Percentiles rank a stretch among this genome's conserved stretches.
phyloP scores from a whole-genome alignment of 306 rosid species.

The Vachellia collinsii region DNA sequence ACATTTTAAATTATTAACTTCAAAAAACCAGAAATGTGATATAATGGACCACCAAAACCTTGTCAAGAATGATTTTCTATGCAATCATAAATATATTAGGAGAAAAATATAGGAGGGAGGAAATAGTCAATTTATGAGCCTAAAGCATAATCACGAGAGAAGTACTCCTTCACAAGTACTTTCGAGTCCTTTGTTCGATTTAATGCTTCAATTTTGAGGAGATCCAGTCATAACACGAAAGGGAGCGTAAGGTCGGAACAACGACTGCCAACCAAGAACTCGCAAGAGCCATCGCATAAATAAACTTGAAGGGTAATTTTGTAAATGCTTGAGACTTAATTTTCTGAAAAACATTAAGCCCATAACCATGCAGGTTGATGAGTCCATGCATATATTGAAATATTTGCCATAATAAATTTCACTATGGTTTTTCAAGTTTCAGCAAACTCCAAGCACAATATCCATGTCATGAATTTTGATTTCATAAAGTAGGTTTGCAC shows the following conservation, averaged over 20 bases:
- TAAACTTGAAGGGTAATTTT: slow-evolving; percentile 22
- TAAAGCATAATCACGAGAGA: slow-evolving; percentile 11
- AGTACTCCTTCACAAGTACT: background rate
- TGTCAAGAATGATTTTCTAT: slow-evolving; percentile 5
- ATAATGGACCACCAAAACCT: background rate
- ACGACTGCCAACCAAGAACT: slow-evolving; percentile 22
- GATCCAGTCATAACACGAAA: background rate
- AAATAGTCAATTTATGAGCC: background rate
- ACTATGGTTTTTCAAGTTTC: slow-evolving; percentile 13
- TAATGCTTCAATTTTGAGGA: background rate
- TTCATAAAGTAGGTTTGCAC: slow-evolving; percentile 37
- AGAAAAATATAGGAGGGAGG: background rate
- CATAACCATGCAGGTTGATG: slow-evolving; percentile 25
- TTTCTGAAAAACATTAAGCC: slow-evolving; percentile 32
- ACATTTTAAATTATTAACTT: background rate
- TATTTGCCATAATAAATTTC: slow-evolving; percentile 35
- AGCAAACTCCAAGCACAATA: slow-evolving; percentile 31
- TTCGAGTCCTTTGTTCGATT: background rate
- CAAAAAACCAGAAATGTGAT: background rate
- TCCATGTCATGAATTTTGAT: slow-evolving; percentile 34
- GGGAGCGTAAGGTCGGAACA: background rate
- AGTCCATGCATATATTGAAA: slow-evolving; percentile 23
- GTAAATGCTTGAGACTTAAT: slow-evolving; percentile 20
- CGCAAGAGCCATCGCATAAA: background rate
- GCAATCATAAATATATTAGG: slow-evolving; percentile 22